These are phyloP conservation scores for Boletales sp. DNA, from an alignment of 768 basidiomycete genomes.

Conservation along the genomic window DNA sequence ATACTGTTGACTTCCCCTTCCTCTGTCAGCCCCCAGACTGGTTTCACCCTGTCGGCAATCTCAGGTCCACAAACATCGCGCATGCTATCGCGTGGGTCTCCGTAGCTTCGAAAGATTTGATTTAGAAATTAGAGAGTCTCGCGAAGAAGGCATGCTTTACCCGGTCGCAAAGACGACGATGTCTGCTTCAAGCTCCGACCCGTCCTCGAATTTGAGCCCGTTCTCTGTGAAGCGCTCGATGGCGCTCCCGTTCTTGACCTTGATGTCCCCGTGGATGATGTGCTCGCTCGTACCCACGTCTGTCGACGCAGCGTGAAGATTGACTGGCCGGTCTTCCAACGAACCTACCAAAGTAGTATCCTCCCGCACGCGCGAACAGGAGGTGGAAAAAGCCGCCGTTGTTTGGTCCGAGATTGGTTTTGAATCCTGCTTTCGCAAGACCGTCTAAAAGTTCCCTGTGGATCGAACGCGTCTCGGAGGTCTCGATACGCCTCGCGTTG, in stretches of 20 bases:
- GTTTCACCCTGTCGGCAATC: conserved; percentile 41
- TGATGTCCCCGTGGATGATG: conserved; percentile 48
- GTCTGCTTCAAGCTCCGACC: conserved; percentile 31
- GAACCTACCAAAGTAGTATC: conserved; percentile 38
- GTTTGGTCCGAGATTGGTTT: conserved; percentile 33
- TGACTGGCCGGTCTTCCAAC: neutral
- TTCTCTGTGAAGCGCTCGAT: conserved; percentile 30
- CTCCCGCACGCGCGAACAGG: conserved; percentile 29
- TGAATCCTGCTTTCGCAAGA: conserved; percentile 37
- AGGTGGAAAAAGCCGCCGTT: conserved; percentile 31
- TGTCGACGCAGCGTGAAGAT: neutral
- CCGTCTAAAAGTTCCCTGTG: conserved; percentile 36
- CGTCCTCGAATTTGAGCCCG: conserved; percentile 28
- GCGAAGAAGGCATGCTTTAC: conserved; percentile 6
- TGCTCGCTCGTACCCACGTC: conserved; percentile 40
- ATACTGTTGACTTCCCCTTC: conserved; percentile 38
- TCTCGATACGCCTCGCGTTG: neutral
- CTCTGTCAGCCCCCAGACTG: conserved; percentile 60
- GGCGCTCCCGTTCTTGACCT: conserved; percentile 43
- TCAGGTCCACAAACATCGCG: conserved; percentile 44
- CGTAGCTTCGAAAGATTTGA: conserved; percentile 38
- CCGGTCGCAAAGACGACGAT: conserved; percentile 31
- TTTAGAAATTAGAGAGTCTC: neutral
- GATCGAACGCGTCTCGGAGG: neutral
- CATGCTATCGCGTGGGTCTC: conserved; percentile 41